Evolutionary conservation across 495 filamentous ascomycete genomes (phyloP), one percentile per base, ranked within the genome.

Genomic region (Acidiella bohemica): DNA sequence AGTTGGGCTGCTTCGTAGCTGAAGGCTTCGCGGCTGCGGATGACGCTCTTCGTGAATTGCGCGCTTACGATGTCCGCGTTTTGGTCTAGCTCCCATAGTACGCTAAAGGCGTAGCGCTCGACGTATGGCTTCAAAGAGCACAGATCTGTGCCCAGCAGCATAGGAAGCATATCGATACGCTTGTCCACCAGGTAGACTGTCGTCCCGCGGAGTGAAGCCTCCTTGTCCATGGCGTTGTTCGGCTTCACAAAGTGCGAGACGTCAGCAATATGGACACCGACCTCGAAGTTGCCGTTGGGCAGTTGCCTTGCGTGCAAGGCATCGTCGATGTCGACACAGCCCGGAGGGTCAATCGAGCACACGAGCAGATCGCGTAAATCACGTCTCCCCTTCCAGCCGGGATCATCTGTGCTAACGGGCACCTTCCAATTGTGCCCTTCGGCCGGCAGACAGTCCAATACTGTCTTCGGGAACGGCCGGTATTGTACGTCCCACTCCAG

Each of bases 111-210:
- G 55, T 85, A 97, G 10, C 92, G 85, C 59, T 96, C 90, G 20
- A 97, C 84, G 54, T 95, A 92, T 4, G 92, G 92, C 53, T 96
- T 96, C 24, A 97, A 70, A 8, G 90, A 97, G 63, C 90, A 97
- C 2, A 97, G 67, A 48, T 97, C 90, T 2, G 90, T 97, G 22
- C 90, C 90, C 12, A 97, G 72, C 18, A 97, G 75, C 71, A 81
- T 83, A 13, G 92, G 92, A 56, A 97, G 68, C 92, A 97, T 97
- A 63, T 97, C 90, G 50, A 97, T 96, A 49, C 90, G 86, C 65
- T 96, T 97, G 61, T 97, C 90, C 1, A 97, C 92, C 18, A 97
- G 68, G 53, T 97, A 97, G 21, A 97, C 90, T 0, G 92, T 96
- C 3, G 90, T 96, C 44, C 88, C 90, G 55, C 90, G 78, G 43